phyloP scores from a whole-genome alignment of 805 yeast genomes.

The Wickerhamomyces strasburgensis region DNA sequence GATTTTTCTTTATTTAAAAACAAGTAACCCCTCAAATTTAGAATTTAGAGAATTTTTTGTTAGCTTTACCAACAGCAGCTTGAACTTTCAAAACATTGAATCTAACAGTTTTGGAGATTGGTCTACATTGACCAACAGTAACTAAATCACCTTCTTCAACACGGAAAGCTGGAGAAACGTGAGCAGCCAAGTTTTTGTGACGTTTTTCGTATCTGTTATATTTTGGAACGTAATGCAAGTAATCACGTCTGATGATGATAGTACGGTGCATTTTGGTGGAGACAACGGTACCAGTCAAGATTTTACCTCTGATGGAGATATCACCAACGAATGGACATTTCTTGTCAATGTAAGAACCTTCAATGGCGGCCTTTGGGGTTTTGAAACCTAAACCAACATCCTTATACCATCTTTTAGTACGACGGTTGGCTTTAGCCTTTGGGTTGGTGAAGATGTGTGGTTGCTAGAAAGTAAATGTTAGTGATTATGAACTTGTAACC shows the following conservation, averaged over 20 bases:
- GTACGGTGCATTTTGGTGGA: slow-evolving; percentile 99
- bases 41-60: slow-evolving; percentile 96
- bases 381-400: slow-evolving; percentile 99
- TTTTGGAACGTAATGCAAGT: slow-evolving; percentile 99
- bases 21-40: slow-evolving; percentile 37
- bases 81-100: slow-evolving; percentile 98
- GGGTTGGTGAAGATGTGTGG: slow-evolving; percentile 99
- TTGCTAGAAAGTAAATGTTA: too few species aligned
- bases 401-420: slow-evolving; percentile 99
- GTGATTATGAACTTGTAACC: too few species aligned
- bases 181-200: slow-evolving; percentile 99
- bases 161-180: slow-evolving; percentile 99
- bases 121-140: slow-evolving; percentile 99
- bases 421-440: slow-evolving; percentile 97
- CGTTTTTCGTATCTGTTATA: slow-evolving; percentile 99
- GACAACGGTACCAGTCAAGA: slow-evolving; percentile 98
- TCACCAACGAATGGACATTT: slow-evolving; percentile 99
- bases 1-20: slow-evolving; percentile 8
- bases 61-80: slow-evolving; percentile 77
- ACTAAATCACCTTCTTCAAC: slow-evolving; percentile 98
- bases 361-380: slow-evolving; percentile 98
- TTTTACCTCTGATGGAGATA: slow-evolving; percentile 99
- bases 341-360: slow-evolving; percentile 99
- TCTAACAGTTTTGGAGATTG: slow-evolving; percentile 99
- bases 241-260: slow-evolving; percentile 98